A percentile compares a stretch with the other conserved stretches of the same genome.
Conservation (phyloP, 2,329 filamentous ascomycete species). For the Trichoderma polysporum region DNA sequence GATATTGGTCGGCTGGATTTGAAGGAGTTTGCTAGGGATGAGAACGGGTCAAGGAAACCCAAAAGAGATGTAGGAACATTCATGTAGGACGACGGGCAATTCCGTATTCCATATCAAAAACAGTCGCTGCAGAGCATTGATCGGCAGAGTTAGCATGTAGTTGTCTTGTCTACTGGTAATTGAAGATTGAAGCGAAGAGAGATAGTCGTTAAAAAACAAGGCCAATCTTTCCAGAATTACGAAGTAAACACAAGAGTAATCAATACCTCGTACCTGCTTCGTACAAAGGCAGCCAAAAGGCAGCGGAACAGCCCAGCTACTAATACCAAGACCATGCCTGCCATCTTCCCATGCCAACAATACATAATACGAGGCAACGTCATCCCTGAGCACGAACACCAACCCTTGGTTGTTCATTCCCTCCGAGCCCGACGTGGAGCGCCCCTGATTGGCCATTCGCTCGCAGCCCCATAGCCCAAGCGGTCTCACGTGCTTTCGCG, state of each 20-base stretch:
- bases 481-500: slow-evolving; percentile 46
- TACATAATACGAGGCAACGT: slow-evolving; percentile 2
- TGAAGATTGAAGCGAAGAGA: too few relatives aligned
- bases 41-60: neutral
- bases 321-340: too few relatives aligned
- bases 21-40: neutral
- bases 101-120: neutral
- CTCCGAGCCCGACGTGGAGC: neutral
- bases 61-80: neutral
- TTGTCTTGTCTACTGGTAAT: too few relatives aligned
- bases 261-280: too few relatives aligned
- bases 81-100: neutral
- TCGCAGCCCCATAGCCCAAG: neutral
- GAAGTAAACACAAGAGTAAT: too few relatives aligned
- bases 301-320: neutral
- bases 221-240: too few relatives aligned
- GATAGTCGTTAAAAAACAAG: too few relatives aligned
- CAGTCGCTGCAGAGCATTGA: too few relatives aligned
- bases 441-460: neutral
- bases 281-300: neutral
- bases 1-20: neutral
- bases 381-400: neutral
- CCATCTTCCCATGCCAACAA: neutral
- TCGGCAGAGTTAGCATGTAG: too few relatives aligned
- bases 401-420: neutral